phyloP scores from a whole-genome alignment of 305 asterid species.

The Salvia sclarea region DNA sequence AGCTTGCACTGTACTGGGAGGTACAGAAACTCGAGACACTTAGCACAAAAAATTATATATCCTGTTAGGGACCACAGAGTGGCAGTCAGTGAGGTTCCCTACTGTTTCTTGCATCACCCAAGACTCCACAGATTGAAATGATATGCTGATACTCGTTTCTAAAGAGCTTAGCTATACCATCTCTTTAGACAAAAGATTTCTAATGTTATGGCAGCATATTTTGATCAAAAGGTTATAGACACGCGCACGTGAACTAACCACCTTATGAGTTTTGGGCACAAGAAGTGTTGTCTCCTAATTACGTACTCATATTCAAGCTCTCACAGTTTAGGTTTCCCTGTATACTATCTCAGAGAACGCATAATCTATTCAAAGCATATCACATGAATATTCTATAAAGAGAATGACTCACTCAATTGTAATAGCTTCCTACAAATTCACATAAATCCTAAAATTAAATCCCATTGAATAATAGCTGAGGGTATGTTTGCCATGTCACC shows the following conservation, averaged over 20 bases:
- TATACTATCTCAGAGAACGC: not conserved
- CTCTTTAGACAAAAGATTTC: not conserved
- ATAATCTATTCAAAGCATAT: slow-evolving; percentile 11
- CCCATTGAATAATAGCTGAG: not conserved
- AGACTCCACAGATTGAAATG: not conserved
- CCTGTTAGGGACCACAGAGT: not conserved
- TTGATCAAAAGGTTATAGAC: slow-evolving; percentile 12
- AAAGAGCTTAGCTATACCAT: slow-evolving; percentile 12
- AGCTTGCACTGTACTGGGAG: not conserved
- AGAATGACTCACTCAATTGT: not conserved
- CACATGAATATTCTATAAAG: not conserved
- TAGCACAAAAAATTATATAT: not conserved
- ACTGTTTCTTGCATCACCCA: not conserved
- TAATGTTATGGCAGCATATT: not conserved
- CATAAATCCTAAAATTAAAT: not conserved
- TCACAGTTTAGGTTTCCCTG: slow-evolving; percentile 1
- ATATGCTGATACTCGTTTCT: not conserved
- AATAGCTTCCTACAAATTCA: not conserved
- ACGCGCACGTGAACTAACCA: not conserved
- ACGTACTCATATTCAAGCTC: slow-evolving; percentile 3
- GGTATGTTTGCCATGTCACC: not conserved
- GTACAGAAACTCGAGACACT: not conserved
- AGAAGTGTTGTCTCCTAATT: not conserved
- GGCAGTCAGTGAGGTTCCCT: not conserved
- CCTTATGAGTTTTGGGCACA: not conserved